Conservation (phyloP, 1,284 basidiomycete genomes). For the Farysia itapuensis region DNA sequence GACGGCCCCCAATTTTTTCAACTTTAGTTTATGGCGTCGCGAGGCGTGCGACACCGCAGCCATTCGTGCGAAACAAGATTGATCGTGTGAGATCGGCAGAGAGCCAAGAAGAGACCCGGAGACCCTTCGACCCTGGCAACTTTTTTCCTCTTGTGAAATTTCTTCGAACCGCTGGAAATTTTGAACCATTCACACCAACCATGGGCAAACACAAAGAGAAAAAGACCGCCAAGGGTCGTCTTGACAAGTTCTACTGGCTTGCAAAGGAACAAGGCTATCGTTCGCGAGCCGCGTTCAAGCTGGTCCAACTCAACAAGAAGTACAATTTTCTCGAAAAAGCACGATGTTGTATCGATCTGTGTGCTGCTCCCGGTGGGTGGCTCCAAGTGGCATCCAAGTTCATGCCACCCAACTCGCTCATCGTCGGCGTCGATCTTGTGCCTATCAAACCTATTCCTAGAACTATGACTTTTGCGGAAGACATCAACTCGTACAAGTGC, state of each 20-base stretch:
- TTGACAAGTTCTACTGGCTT: constrained; percentile 61
- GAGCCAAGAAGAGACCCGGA: too few species aligned
- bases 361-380: constrained; percentile 99
- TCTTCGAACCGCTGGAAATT: too few species aligned
- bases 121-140: too few species aligned
- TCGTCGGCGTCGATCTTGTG: constrained; percentile 94
- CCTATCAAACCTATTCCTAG: constrained; percentile 94
- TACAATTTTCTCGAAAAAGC: constrained; percentile 88
- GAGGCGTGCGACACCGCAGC: too few species aligned
- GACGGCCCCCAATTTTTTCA: too few species aligned
- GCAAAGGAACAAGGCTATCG: constrained; percentile 92
- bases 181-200: too few species aligned
- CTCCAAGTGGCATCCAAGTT: constrained; percentile 97
- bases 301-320: constrained; percentile 98
- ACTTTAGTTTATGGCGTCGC: too few species aligned
- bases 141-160: too few species aligned
- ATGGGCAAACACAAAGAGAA: constrained; percentile 59
- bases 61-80: too few species aligned
- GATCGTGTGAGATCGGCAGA: too few species aligned
- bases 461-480: constrained; percentile 86
- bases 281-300: constrained; percentile 98
- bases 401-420: constrained; percentile 92
- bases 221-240: constrained; percentile 59
- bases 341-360: constrained; percentile 94
- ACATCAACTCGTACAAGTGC: constrained; percentile 92